These are phyloP conservation scores for Chaetoscypha palmicola DNA, from an alignment of 2,329 filamentous ascomycete genomes.

Conservation along the genomic window DNA sequence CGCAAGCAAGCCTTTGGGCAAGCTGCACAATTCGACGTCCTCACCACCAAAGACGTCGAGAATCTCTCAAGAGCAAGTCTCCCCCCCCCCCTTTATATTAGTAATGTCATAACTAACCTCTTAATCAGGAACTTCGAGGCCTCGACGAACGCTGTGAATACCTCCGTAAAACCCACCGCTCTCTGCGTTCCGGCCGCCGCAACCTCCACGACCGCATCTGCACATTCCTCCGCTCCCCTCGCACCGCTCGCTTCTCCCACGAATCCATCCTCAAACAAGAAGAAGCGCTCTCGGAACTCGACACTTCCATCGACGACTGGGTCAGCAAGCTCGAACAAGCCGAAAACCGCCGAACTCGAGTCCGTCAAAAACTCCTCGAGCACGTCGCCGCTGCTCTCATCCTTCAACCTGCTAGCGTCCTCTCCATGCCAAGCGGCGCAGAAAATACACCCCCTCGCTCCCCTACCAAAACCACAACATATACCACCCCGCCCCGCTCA, in stretches of 20 bases:
- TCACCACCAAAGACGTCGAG: conserved; percentile 55
- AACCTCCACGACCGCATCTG: conserved; percentile 73
- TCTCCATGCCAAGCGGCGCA: conserved; percentile 10
- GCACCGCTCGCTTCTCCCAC: conserved; percentile 63
- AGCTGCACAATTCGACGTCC: conserved; percentile 57
- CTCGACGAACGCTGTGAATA: conserved; percentile 76
- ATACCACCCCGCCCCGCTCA: conserved; percentile 54
- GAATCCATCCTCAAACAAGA: conserved; percentile 74
- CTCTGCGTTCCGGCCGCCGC: conserved; percentile 66
- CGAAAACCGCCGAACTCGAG: conserved; percentile 67
- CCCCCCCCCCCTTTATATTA: conserved; percentile 2
- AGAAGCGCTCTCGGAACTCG: conserved; percentile 69
- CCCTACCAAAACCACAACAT: conserved; percentile 15
- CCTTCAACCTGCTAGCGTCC: conserved; percentile 33
- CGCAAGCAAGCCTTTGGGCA: conserved; percentile 56
- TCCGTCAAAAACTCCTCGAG: conserved; percentile 74
- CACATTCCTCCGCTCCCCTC: conserved; percentile 65
- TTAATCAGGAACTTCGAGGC: conserved; percentile 68
- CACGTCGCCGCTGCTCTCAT: conserved; percentile 68
- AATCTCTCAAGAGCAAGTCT: conserved; percentile 53
- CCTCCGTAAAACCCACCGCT: conserved; percentile 68
- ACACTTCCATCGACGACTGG: conserved; percentile 75
- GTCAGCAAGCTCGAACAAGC: conserved; percentile 71
- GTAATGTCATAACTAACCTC: conserved; percentile 9
- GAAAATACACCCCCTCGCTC: conserved; percentile 24